Base-by-base conservation (phyloP, 352 stramenopile species). In the Achlya hypogyna region DNA sequence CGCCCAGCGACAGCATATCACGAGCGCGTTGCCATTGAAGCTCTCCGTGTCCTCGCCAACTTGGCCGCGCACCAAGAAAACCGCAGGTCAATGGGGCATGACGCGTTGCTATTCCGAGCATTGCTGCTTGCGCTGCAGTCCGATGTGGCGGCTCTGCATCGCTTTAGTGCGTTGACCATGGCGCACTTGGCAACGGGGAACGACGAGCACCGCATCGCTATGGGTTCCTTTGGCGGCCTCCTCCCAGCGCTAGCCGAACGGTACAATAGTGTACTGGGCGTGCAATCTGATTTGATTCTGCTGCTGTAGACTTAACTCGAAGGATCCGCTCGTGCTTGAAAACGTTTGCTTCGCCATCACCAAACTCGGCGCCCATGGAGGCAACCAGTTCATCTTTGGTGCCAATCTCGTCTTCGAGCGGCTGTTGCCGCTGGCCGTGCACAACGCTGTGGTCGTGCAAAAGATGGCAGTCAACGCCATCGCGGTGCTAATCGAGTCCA, bases 381-480 rank as follows among this genome's bases (percentile, higher is more conserved):
- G 84, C 18, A 92, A 92, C 69, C 88, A 90, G 59, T 80, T 90
- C 53, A 89, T 89, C 35, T 75, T 90, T 22, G 82, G 84, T 4
- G 80, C 75, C 3, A 88, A 86, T 18, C 70, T 90, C 10, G 85
- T 79, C 45, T 89, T 92, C 43, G 81, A 89, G 29, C 87, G 88
- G 49, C 59, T 92, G 9, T 63, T 92, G 0, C 32, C 75, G 10
- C 74, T 92, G 2, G 70, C 87, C 29, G 77, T 89, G 52, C 78
- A 92, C 56, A 78, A 86, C 6, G 75, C 86, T 34, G 56, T 89
- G 4, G 65, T 65, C n/a, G 81, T 92, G 18, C 77, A 80, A 0
- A 90, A 89, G 59, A 74, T 81, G 18, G 80, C 81, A 0, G 72
- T 88, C 4, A 78, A 76, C 56, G 70, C 77, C 0, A 78, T 92